Percentiles rank a stretch among this genome's conserved stretches.
Evolutionary conservation across 2,329 filamentous ascomycete species (phyloP).

Genomic region (Pyrenophora teres): DNA sequence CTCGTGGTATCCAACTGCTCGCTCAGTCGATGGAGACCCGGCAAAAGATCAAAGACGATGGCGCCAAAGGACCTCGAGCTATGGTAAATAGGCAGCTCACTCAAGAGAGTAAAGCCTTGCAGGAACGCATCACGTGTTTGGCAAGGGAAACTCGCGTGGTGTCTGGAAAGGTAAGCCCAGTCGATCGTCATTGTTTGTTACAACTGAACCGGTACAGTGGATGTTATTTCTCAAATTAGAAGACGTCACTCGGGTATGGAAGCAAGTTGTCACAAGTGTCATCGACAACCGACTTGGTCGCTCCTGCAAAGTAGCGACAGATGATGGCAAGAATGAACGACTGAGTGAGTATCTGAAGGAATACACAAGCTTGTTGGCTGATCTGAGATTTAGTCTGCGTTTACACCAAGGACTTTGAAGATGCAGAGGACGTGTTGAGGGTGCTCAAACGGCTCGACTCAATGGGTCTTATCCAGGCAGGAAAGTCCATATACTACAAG

Average conservation of each 20-base stretch:
- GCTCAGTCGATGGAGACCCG: conserved; percentile 54
- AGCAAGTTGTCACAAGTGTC: conserved; percentile 67
- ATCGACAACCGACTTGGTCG: conserved; percentile 71
- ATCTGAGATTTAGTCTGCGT: conserved; percentile 57
- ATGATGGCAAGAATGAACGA: conserved; percentile 50
- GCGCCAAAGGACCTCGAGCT: conserved; percentile 53
- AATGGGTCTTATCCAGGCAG: conserved; percentile 60
- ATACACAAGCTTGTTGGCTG: not conserved
- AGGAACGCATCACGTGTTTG: conserved; percentile 62
- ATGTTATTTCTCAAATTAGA: conserved; percentile 67
- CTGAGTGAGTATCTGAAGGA: conserved; percentile 55
- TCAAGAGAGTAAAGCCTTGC: conserved; percentile 51
- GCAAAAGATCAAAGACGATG: conserved; percentile 57
- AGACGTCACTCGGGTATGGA: conserved; percentile 69
- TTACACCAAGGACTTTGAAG: conserved; percentile 76
- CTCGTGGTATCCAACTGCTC: conserved; percentile 61
- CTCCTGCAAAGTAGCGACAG: conserved; percentile 72
- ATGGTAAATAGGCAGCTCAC: conserved; percentile 48
- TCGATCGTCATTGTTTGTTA: not conserved
- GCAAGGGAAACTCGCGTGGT: conserved; percentile 64
- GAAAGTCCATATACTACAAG: conserved; percentile 75
- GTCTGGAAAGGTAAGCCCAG: conserved; percentile 65
- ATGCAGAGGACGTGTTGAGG: conserved; percentile 69
- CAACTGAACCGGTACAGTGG: conserved; percentile 59
- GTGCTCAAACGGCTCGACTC: conserved; percentile 67